phyloP scores from a whole-genome alignment of 2,329 filamentous ascomycete species.

The Thielaviopsis musarum region DNA sequence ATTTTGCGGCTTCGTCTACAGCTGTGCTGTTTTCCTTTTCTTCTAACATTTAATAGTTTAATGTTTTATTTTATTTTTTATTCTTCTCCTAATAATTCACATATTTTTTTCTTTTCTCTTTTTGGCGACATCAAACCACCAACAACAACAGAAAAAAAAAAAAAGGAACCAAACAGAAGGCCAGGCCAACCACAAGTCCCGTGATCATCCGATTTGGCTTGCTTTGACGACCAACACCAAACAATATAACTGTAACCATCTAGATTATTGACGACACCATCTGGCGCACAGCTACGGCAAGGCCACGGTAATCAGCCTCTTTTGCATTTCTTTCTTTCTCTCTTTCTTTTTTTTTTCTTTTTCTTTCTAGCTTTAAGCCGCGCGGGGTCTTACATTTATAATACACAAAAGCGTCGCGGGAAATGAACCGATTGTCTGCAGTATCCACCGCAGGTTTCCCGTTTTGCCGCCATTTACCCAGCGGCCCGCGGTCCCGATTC shows the following conservation, averaged over 20 bases:
- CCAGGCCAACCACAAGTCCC: background rate
- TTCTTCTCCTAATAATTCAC: background rate
- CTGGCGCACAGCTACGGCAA: too few species aligned
- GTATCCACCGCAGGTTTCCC: background rate
- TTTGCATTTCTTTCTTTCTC: background rate
- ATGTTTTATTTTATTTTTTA: background rate
- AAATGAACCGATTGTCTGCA: background rate
- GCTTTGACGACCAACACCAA: background rate
- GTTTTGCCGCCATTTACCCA: background rate
- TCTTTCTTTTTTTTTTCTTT: background rate
- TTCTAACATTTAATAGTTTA: background rate
- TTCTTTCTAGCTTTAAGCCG: background rate
- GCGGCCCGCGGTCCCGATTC: slow-evolving; percentile 14
- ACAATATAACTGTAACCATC: too few species aligned
- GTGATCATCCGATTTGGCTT: background rate
- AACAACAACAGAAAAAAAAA: background rate
- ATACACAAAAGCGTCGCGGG: background rate
- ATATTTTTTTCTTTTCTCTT: background rate
- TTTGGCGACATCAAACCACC: background rate
- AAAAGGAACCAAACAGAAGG: background rate
- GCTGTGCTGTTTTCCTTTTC: background rate
- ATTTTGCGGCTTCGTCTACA: background rate
- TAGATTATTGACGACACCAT: too few species aligned
- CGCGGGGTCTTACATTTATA: too few species aligned
- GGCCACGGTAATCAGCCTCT: background rate